Evolutionary conservation across 2,329 filamentous ascomycete genomes (phyloP), one percentile per base, ranked within the genome.

Genomic region (Neopestalotiopsis clavispora): DNA sequence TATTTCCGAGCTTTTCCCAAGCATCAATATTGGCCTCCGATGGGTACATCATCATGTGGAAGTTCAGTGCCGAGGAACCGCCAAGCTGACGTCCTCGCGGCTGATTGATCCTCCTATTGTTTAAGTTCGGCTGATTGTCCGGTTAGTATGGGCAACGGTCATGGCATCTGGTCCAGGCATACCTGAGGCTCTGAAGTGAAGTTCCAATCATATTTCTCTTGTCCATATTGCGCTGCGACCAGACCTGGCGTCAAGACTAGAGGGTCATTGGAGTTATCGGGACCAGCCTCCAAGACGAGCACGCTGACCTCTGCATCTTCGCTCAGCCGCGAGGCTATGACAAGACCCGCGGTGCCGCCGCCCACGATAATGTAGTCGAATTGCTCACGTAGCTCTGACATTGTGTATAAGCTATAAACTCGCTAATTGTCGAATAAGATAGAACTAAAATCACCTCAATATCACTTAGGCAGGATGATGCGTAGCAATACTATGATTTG

Each of bases 361-460:
- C 84, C 84, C n/a, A 84, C 82, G 64, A 86, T 77, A 69, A 86
- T 74, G 73, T 83, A 85, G 75, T 86, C 83, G 77, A 82, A 85
- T 4, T 69, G 73, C 72, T 69, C 71, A 71, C 62, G n/a, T 9
- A 62, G n/a, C 14, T 52, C 42, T 32, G 59, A 14, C 59, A 62
- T 62, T n/a, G 7, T 40, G 30, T 30, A 38, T 59, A n/a, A 10
- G 6, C 1, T 12, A 2, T 7, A 14, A 2, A 59, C 9, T 38
- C 6, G 4, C 34, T 38, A 10, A 3, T 10, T 7, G 34, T 10
- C 10, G 34, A 38, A 3, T 30, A 7, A 59, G 30, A 20, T 6
- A 30, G 57, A 12, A 6, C 13, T 23, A 14, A 2, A 3, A 56
- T 56, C 14, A 14, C 14, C 49, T 1, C 4, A 3, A 10, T 38